Base-by-base conservation (phyloP, 352 stramenopile genomes). In the Globisporangium spiculum region DNA sequence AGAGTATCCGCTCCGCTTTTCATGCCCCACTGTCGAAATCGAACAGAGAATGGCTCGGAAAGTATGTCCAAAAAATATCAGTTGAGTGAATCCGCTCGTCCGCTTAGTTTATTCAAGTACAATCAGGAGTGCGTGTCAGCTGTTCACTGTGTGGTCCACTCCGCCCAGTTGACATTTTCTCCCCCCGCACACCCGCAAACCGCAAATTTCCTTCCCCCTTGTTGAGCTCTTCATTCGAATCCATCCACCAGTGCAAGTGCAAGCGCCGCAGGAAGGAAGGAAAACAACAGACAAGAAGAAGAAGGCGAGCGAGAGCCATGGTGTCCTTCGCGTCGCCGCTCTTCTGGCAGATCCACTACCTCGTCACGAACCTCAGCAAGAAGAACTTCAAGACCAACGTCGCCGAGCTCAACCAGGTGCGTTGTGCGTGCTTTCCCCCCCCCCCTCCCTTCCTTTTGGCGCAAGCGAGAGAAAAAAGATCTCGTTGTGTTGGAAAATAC, bases 331-430 rank as follows among this genome's bases (percentile, higher is more conserved):
- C 90, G 70, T 97, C 91, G 75, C 92, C 92, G 68, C 77, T 97
- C 44, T 97, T 97, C 77, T 98, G 89, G 91, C 92, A 98, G 79
- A 98, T 98, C 70, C 92, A 96, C 69, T 97, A 96, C 74, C 78
- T 98, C 63, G 90, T 98, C 38, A 96, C 86, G 36, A 97, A 96
- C 76, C 84, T 98, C 60, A 97, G 76, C 79, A 98, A 98, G 83
- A 97, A 97, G 67, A 97, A 97, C 76, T 96, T 97, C 77, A 97
- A 97, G 80, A 92, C 88, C 54, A 97, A 93, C 62, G 90, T 97
- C 62, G 89, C 91, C 14, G 92, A 98, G 78, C 83, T 98, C 59
- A 97, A 97, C 69, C 92, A 98, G 90, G 86, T 96, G 38, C 54
- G 76, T 69, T 14, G 22, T 70, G 55, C 24, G 30, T 32, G 30